Base-by-base conservation (phyloP, 179 eudicot species). In the Actinidia arguta region DNA sequence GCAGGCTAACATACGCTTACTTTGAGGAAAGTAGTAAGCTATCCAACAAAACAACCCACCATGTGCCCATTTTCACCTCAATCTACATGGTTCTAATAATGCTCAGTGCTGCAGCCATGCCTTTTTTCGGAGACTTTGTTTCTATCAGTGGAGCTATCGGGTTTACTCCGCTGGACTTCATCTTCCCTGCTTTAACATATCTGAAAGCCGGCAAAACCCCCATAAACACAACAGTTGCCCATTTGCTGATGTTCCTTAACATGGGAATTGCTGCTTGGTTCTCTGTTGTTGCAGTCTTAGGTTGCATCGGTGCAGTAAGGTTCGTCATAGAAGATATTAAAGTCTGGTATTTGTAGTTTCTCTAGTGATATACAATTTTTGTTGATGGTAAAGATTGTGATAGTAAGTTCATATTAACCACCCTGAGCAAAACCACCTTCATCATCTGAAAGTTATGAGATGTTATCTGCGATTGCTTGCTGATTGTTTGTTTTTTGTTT, bases 61-160 rank as follows among this genome's bases (percentile, higher is more conserved):
- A 25, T 3, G 46, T 39, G 22, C 56, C 24, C 6, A 4, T 80
- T 10, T 85, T 73, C 85, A 86, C 91, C 18, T 84, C 88, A 42
- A 62, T 80, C 27, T 88, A 86, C 82, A 80, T 86, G 69, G 83
- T 71, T 46, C 74, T 88, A 13, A 69, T 88, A 68, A 86, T 89
- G 3, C 85, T 88, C 2, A 69, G 80, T 16, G 86, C 91, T 8
- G 85, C 89, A 68, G 91, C 91, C 61, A 85, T 83, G 89, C 91
- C 91, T 31, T 88, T 88, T 2, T 88, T 88, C 31, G 91, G 91
- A 12, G 91, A 88, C 72, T 88, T 88, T 48, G 91, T 88, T 42
- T 71, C 91, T 10, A 88, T 88, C 58, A 86, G 89, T 63, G 91
- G 91, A 48, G 89, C 89, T 6, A 76, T 88, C 16, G 89, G 89